A percentile compares a stretch with the other conserved stretches of the same genome.
phyloP scores from a whole-genome alignment of 495 filamentous ascomycete genomes.

The Penicillium simplicissimum region DNA sequence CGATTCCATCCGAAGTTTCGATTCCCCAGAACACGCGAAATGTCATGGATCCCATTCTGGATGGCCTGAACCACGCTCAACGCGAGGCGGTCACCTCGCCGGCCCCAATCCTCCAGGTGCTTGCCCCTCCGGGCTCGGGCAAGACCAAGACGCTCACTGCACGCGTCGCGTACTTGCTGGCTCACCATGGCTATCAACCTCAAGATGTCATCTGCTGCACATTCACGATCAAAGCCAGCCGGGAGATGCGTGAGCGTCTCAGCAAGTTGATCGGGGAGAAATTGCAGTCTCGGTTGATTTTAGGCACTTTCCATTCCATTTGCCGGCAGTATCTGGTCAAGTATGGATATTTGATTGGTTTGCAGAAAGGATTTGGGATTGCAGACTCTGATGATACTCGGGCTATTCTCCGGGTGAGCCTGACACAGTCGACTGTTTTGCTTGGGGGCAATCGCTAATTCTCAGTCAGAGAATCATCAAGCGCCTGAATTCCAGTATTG shows the following conservation, averaged over 20 bases:
- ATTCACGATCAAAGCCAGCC: constrained; percentile 95
- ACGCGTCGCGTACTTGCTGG: constrained; percentile 90
- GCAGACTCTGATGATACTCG: constrained; percentile 83
- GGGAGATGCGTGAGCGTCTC: constrained; percentile 92
- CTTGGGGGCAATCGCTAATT: constrained; percentile 12
- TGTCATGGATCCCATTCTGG: constrained; percentile 57
- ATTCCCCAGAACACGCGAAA: constrained; percentile 10
- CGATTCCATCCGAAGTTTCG: background rate
- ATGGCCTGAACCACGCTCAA: constrained; percentile 83
- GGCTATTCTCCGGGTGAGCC: constrained; percentile 60
- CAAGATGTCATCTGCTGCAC: constrained; percentile 96
- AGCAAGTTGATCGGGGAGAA: constrained; percentile 75
- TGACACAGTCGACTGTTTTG: background rate
- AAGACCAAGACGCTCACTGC: constrained; percentile 98
- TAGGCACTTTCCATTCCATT: constrained; percentile 97
- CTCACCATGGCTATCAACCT: constrained; percentile 72
- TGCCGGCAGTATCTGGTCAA: constrained; percentile 79
- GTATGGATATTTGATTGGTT: constrained; percentile 84
- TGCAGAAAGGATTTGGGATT: constrained; percentile 86
- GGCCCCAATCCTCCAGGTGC: constrained; percentile 80
- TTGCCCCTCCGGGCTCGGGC: constrained; percentile 83
- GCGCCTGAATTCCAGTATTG: constrained; percentile 63
- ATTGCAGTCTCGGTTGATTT: constrained; percentile 72
- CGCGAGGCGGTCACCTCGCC: constrained; percentile 79
- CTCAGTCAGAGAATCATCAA: constrained; percentile 70